Base-by-base conservation (phyloP, 306 rosid genomes). In the Vigna radiata region DNA sequence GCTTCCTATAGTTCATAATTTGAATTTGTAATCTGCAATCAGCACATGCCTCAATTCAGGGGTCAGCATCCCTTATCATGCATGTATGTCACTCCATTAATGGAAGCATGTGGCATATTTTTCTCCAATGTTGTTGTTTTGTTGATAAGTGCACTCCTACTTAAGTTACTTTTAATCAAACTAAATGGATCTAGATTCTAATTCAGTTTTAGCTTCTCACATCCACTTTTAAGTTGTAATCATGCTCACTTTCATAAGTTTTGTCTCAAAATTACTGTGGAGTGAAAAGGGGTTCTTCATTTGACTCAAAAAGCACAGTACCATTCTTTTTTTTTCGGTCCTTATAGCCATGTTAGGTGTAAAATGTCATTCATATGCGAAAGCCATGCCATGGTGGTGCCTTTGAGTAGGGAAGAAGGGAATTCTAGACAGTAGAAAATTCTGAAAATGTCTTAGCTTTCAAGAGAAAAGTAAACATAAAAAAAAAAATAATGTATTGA, bases 391-490 rank as follows among this genome's bases (percentile, higher is more conserved):
- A 52, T 17, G 58, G 81, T 79, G 77, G 25, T 80, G 85, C 73
- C 90, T 80, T 90, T 88, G 96, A 87, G 96, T 92, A 81, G 75
- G 85, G 73, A 87, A 80, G 77, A 87, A 88, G 96, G 68, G 82
- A 92, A 81, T 79, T 86, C 80, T 62, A 78, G 75, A 78, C 44
- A 67, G 61, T 46, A 54, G 82, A 84, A 46, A 72, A 61, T 74
- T 61, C 63, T 33, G 75, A 37, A 83, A 77, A 72, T 83, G 73
- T 73, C 97, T 90, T 92, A 75, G 90, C 91, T 88, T 88, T 80
- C 85, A 92, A 92, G 97, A 90, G 84, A 87, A 72, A 91, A 82
- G 69, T 71, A 82, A 48, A 60, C 52, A 72, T n/a, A n/a, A n/a
- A 73, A 65, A 70, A 77, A 77, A 69, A 4, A 29, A 2, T 64